Evolutionary conservation across 768 basidiomycete species (phyloP), one percentile per base, ranked within the genome.

Genomic region (Lactarius tabidus): DNA sequence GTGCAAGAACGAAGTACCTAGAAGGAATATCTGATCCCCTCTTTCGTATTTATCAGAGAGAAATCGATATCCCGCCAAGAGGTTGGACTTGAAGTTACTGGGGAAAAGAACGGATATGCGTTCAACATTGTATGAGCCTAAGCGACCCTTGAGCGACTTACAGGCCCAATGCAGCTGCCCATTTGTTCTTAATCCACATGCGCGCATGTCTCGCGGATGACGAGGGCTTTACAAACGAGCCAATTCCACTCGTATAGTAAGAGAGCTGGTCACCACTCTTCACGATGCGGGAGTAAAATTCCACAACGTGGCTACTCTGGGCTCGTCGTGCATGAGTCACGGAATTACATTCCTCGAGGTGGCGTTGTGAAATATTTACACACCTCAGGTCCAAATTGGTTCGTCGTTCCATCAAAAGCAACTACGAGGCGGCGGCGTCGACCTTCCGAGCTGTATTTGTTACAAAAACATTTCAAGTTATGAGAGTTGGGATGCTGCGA

Each of bases 31-130:
- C 29, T 63, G 70, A 60, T 81, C 80, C 2, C 78, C 78, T 26
- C 72, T 66, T 7, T 59, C 48, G 62, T 80, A 80, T 36, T 75
- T 73, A 9, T 79, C 77, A 12, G 77, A 73, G 15, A 80, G 74
- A 79, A 80, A 80, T 31, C 73, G 71, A 57, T 80, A 80, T 14
- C 75, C 79, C 15, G 60, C 66, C 60, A 78, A 66, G 56, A 80
- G 69, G 53, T 72, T 74, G 17, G 66, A 71, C 52, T 77, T 72
- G 58, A 80, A 69, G 48, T 77, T 78, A 72, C 79, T 80, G 64
- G 1, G n/a, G 2, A 20, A 39, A 65, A 18, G 60, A 43, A 52
- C n/a, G n/a, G n/a, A n/a, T n/a, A n/a, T n/a, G n/a, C n/a, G n/a
- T n/a, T n/a, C n/a, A n/a, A n/a, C n/a, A n/a, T n/a, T n/a, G n/a